Evolutionary conservation across 1,139 yeast species (phyloP).

Genomic region (Magnusiomyces suaveolens): DNA sequence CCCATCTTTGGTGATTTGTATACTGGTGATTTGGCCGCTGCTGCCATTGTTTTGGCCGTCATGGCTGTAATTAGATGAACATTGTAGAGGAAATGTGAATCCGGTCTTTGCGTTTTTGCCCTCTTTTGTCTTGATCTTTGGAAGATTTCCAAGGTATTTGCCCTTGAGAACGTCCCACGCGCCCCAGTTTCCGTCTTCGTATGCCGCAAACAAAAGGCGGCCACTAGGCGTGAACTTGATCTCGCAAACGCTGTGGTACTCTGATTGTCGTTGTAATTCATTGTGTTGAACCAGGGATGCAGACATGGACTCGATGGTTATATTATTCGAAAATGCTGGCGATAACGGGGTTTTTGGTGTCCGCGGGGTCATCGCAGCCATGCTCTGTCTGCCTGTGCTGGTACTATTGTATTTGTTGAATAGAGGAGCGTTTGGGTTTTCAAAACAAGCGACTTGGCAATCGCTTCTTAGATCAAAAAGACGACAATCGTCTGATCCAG

Average conservation of each 20-base stretch:
- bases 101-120: slow-evolving; percentile 19
- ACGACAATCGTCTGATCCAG: slow-evolving; percentile 77
- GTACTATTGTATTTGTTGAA: not conserved
- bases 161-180: slow-evolving; percentile 72
- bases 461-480: slow-evolving; percentile 72
- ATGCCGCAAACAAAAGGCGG: slow-evolving; percentile 62
- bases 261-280: slow-evolving; percentile 12
- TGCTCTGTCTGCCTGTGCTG: not conserved
- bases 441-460: slow-evolving; percentile 52
- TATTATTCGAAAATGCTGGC: not conserved
- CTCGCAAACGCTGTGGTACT: slow-evolving; percentile 40
- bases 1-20: slow-evolving; percentile 66
- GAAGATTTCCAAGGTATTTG: slow-evolving; percentile 44
- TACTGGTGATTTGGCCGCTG: slow-evolving; percentile 50
- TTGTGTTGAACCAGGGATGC: not conserved
- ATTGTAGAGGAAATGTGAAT: not conserved
- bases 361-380: not conserved
- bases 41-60: slow-evolving; percentile 7
- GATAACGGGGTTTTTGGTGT: not conserved
- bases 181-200: slow-evolving; percentile 64
- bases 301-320: not conserved
- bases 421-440: slow-evolving; percentile 27
- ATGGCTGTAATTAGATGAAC: not conserved
- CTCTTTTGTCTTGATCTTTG: not conserved
- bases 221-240: slow-evolving; percentile 72